Percentiles rank a stretch among this genome's conserved stretches.
Conservation (phyloP, 345 rosid species). For the Toxicodendron radicans region DNA sequence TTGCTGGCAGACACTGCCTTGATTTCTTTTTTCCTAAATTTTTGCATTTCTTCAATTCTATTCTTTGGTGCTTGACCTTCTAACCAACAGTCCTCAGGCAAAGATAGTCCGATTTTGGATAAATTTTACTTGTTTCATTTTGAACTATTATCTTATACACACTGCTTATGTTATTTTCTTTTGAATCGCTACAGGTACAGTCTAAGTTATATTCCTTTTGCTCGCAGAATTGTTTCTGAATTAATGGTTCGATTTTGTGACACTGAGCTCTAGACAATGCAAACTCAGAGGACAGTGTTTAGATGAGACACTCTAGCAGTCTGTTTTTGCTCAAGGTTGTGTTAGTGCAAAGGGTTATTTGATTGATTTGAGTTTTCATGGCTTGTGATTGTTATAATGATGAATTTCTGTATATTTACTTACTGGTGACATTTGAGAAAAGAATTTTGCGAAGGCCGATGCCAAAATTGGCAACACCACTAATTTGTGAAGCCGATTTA, state of each 20-base stretch:
- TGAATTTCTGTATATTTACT: background rate
- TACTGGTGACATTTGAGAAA: too few relatives aligned
- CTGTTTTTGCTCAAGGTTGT: background rate
- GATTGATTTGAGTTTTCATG: background rate
- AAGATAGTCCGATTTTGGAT: background rate
- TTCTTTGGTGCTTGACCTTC: background rate
- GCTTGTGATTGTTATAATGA: background rate
- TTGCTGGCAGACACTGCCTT: background rate
- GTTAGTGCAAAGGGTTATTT: background rate
- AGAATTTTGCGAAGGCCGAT: too few relatives aligned
- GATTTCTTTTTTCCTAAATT: background rate
- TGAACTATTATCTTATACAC: constrained; percentile 7
- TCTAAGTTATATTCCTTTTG: constrained; percentile 89
- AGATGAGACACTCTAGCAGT: background rate
- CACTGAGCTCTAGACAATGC: constrained; percentile 60
- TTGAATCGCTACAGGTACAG: constrained; percentile 74
- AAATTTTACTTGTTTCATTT: background rate
- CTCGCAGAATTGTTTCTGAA: constrained; percentile 73
- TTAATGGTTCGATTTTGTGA: constrained; percentile 78
- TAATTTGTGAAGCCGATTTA: too few relatives aligned
- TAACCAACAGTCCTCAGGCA: background rate
- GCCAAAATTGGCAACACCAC: too few relatives aligned
- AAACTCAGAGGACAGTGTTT: background rate
- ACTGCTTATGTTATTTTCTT: constrained; percentile 11
- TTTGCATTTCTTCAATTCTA: background rate